Conservation (phyloP, 805 yeast species). For the Ogataea polymorpha region DNA sequence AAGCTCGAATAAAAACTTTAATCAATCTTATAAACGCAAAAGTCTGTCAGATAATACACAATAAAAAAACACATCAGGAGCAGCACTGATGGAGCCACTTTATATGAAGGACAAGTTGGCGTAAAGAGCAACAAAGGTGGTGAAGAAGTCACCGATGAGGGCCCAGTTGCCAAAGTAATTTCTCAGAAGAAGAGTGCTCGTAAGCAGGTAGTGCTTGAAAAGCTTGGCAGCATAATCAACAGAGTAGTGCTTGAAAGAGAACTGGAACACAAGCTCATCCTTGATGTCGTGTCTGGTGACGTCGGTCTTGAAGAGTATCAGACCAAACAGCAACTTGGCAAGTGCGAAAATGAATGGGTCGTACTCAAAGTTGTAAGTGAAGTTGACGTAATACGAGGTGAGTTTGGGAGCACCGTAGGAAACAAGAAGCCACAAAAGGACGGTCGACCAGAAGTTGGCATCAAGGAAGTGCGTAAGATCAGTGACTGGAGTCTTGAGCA, state of each 20-base stretch:
- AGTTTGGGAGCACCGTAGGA: slow-evolving; percentile 41
- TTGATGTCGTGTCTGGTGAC: slow-evolving; percentile 20
- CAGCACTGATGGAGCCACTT: slow-evolving; percentile 7
- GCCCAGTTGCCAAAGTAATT: slow-evolving; percentile 47
- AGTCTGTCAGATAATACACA: slow-evolving; percentile 14
- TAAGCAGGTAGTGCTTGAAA: slow-evolving; percentile 22
- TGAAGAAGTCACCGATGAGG: slow-evolving; percentile 43
- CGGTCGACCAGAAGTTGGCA: slow-evolving; percentile 31
- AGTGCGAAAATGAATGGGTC: slow-evolving; percentile 53
- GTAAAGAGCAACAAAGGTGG: slow-evolving; percentile 46
- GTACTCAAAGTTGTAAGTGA: slow-evolving; percentile 48
- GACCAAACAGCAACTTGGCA: slow-evolving; percentile 40
- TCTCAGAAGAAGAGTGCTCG: slow-evolving; percentile 39
- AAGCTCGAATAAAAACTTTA: slow-evolving; percentile 1
- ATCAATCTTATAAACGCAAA: slow-evolving; percentile 9
- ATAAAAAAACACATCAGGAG: slow-evolving; percentile 8
- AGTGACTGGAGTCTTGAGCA: slow-evolving; percentile 28
- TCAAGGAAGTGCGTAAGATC: slow-evolving; percentile 37
- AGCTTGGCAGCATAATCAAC: slow-evolving; percentile 19
- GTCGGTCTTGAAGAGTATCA: slow-evolving; percentile 34
- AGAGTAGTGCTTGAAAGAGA: slow-evolving; percentile 30
- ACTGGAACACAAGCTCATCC: slow-evolving; percentile 31
- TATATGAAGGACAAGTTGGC: slow-evolving; percentile 37
- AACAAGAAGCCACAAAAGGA: slow-evolving; percentile 39
- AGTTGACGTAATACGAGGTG: slow-evolving; percentile 50